phyloP scores from a whole-genome alignment of 345 rosid genomes.

The Brassica carinata region DNA sequence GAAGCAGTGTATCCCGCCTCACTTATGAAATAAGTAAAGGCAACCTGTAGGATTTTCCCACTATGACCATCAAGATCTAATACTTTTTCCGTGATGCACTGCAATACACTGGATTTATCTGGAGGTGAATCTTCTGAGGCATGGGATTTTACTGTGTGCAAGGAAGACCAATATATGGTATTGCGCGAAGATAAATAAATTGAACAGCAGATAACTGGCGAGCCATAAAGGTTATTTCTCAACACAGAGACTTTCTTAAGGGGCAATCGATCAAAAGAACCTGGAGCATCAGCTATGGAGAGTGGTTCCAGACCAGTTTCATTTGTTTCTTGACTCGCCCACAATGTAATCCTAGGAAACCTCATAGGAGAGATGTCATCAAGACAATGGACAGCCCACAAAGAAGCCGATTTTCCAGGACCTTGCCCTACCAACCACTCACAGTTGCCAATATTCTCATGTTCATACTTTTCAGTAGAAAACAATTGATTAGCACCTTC shows the following conservation, averaged over 20 bases:
- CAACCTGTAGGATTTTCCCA: conserved; percentile 68
- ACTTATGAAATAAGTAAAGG: conserved; percentile 55
- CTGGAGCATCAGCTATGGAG: conserved; percentile 39
- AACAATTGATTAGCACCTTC: conserved; percentile 49
- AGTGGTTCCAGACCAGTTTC: conserved; percentile 42
- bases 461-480: conserved; percentile 42
- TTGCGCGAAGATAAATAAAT: conserved; percentile 57
- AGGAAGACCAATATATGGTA: conserved; percentile 57
- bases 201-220: conserved; percentile 64
- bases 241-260: conserved; percentile 58
- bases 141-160: conserved; percentile 44
- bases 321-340: conserved; percentile 61
- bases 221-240: conserved; percentile 57
- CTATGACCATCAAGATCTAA: conserved; percentile 64
- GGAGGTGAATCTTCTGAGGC: conserved; percentile 43
- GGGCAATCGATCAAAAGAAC: conserved; percentile 40
- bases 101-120: conserved; percentile 38
- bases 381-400: conserved; percentile 92
- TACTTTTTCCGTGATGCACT: conserved; percentile 43
- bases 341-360: conserved; percentile 66
- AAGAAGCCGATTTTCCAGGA: conserved; percentile 61
- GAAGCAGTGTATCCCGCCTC: conserved; percentile 67
- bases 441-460: conserved; percentile 56
- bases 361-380: conserved; percentile 79
- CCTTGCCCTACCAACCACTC: conserved; percentile 93